Conservation (phyloP, 2,329 filamentous ascomycete species). For the Alternaria triticina region DNA sequence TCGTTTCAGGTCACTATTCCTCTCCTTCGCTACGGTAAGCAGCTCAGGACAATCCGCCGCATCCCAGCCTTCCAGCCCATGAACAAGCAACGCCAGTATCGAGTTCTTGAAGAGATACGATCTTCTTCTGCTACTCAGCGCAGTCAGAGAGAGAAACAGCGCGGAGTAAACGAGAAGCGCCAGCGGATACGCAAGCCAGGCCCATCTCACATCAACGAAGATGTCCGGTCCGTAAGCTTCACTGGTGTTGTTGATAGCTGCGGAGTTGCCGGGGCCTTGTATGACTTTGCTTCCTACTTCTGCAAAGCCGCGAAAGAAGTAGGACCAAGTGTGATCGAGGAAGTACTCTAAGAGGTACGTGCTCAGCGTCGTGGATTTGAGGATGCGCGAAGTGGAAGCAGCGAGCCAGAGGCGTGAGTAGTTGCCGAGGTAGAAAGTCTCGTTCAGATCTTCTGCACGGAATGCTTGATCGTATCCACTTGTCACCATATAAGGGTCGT, state of each 20-base stretch:
- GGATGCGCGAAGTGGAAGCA: accelerated
- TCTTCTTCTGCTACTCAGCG: neutral
- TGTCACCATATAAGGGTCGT: neutral
- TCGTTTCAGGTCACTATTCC: neutral
- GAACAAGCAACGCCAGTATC: neutral
- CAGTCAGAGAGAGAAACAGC: accelerated
- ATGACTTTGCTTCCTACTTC: neutral
- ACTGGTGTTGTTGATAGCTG: neutral
- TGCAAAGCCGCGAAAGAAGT: neutral
- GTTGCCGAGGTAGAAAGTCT: neutral
- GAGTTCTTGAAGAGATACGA: neutral
- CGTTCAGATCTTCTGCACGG: neutral
- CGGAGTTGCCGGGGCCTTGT: neutral
- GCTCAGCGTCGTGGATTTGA: neutral
- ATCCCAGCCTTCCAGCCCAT: neutral
- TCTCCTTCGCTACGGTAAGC: neutral
- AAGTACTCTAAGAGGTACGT: neutral
- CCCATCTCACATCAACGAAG: neutral
- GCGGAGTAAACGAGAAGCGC: neutral
- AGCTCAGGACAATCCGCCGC: neutral
- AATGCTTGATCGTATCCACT: neutral
- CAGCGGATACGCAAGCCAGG: neutral
- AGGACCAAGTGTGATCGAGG: accelerated
- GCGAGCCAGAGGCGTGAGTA: accelerated
- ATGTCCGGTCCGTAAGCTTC: neutral